A percentile compares a stretch with the other conserved stretches of the same genome.
These are phyloP conservation scores for Flaveria floridana DNA, from an alignment of 140 eudicot species.

Conservation along the genomic window DNA sequence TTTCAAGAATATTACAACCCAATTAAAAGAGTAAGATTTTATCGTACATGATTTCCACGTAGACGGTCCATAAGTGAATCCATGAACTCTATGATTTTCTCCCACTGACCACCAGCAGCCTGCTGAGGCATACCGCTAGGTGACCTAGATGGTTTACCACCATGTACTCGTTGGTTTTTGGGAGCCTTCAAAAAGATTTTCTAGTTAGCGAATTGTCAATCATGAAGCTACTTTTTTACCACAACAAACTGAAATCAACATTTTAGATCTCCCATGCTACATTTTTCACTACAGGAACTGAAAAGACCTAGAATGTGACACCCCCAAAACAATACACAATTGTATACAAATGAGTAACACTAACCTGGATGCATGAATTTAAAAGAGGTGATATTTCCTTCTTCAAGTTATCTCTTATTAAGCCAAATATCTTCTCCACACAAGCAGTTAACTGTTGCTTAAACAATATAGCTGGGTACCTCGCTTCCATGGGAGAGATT, in stretches of 20 bases:
- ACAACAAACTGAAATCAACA: not conserved
- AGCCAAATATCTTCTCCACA: constrained; percentile 94
- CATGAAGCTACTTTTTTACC: not conserved
- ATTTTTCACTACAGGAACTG: not conserved
- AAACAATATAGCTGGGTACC: constrained; percentile 90
- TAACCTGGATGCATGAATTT: constrained; percentile 86
- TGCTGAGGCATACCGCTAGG: constrained; percentile 76
- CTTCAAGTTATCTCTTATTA: constrained; percentile 95
- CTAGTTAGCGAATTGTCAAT: not conserved
- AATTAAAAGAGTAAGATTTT: constrained; percentile 11
- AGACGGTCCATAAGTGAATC: constrained; percentile 89
- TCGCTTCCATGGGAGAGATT: constrained; percentile 73
- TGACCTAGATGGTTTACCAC: constrained; percentile 80
- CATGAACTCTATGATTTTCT: constrained; percentile 82
- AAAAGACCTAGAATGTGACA: not conserved
- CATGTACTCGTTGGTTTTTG: constrained; percentile 78
- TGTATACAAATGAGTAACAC: not conserved
- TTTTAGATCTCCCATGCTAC: not conserved
- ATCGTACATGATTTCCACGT: constrained; percentile 72
- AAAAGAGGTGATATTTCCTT: constrained; percentile 93
- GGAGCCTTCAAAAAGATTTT: constrained; percentile 62
- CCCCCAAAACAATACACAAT: not conserved
- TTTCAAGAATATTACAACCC: not conserved
- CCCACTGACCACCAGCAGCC: constrained; percentile 85
- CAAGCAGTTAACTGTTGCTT: constrained; percentile 97